These are phyloP conservation scores for Paramarasmius palmivorus DNA, from an alignment of 1,284 basidiomycete genomes.

Conservation along the genomic window DNA sequence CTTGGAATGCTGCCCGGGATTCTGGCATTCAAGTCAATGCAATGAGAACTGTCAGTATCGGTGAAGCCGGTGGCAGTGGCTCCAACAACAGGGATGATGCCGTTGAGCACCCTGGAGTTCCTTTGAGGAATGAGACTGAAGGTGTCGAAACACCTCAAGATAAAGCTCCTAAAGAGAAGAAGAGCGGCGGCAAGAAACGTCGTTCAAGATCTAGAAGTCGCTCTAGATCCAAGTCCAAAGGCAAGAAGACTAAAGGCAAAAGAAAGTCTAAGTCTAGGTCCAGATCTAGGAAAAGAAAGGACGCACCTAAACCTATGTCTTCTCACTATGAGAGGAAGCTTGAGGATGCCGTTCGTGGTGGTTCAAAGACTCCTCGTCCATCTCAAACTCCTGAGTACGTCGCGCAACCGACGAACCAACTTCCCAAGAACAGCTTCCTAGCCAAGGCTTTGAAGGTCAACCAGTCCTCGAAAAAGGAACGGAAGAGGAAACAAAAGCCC, in stretches of 20 bases:
- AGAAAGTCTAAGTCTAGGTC: no score
- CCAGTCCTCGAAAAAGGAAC: neutral
- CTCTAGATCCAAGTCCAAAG: neutral
- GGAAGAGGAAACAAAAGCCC: neutral
- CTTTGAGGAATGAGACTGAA: neutral
- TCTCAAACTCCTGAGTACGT: neutral
- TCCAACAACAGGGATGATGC: neutral
- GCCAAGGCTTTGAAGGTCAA: neutral
- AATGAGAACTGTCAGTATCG: no score
- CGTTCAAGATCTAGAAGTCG: no score
- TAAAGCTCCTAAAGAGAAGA: neutral
- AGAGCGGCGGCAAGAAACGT: neutral
- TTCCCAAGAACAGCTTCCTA: constrained; percentile 1
- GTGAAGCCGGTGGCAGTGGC: neutral
- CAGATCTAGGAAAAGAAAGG: no score
- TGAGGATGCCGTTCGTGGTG: neutral
- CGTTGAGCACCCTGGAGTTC: neutral
- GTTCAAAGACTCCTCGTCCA: neutral
- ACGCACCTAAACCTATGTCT: constrained; percentile 3
- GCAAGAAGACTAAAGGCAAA: no score
- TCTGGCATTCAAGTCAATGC: no score
- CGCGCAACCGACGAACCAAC: neutral
- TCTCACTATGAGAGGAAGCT: neutral
- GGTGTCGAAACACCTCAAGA: neutral
- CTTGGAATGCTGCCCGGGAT: no score